These are phyloP conservation scores for Phaeomoniella chlamydospora DNA, from an alignment of 2,329 filamentous ascomycete species.

Conservation along the genomic window DNA sequence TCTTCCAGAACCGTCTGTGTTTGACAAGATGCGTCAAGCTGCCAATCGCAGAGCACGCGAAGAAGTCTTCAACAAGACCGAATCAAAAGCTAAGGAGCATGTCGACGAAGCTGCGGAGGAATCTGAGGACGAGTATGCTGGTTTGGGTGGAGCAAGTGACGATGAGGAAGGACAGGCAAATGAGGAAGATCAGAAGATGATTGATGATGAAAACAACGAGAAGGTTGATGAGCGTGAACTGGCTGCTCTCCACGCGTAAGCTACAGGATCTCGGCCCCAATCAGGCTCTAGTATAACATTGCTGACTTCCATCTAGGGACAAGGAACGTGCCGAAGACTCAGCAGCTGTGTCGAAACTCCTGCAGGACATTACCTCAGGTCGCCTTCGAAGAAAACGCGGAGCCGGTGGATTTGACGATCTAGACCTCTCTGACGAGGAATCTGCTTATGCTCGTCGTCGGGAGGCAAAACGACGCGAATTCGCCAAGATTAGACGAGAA, in stretches of 20 bases:
- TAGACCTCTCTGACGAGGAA: constrained; percentile 80
- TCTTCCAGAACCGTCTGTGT: constrained; percentile 34
- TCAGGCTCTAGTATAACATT: constrained; percentile 11
- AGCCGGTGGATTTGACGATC: constrained; percentile 46
- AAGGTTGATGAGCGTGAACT: constrained; percentile 67
- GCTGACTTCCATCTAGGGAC: constrained; percentile 39
- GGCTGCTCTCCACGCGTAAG: constrained; percentile 80
- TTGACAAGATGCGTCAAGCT: constrained; percentile 56
- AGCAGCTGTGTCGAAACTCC: constrained; percentile 76
- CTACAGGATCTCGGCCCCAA: constrained; percentile 13
- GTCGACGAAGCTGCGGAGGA: constrained; percentile 85
- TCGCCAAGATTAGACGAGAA: constrained; percentile 81
- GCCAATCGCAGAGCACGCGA: constrained; percentile 33
- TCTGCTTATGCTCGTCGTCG: constrained; percentile 67
- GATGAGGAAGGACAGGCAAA: constrained; percentile 69
- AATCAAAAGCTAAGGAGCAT: constrained; percentile 74
- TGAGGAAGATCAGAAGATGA: constrained; percentile 69
- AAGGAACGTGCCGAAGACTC: constrained; percentile 69
- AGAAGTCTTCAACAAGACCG: constrained; percentile 66
- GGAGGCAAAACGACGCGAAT: constrained; percentile 72
- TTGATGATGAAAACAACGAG: constrained; percentile 63
- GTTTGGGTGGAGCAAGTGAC: constrained; percentile 76
- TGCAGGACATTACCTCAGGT: constrained; percentile 84
- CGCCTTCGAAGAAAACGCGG: constrained; percentile 68
- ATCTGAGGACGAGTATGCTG: constrained; percentile 96